Conservation (phyloP, 768 basidiomycete genomes). For the Amanita polypyramis region DNA sequence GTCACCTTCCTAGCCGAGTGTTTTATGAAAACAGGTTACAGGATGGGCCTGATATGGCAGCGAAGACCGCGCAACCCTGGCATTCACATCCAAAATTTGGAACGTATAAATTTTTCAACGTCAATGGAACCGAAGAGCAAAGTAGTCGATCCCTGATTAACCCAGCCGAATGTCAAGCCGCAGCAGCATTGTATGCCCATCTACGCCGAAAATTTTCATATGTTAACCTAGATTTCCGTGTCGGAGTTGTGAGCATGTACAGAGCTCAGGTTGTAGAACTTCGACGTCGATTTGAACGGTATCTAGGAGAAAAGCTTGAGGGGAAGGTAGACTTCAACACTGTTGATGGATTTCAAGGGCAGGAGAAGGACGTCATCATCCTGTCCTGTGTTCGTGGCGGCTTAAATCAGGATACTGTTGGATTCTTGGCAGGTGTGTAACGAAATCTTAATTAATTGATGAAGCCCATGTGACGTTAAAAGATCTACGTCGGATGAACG, state of each 20-base stretch:
- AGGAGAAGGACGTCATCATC: constrained; percentile 98
- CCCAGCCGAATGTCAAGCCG: constrained; percentile 57
- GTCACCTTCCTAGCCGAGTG: constrained; percentile 72
- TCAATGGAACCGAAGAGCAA: constrained; percentile 62
- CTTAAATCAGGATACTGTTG: constrained; percentile 69
- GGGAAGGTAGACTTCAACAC: constrained; percentile 87
- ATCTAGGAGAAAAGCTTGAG: constrained; percentile 64
- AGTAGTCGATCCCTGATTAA: constrained; percentile 70
- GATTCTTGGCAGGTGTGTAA: constrained; percentile 71
- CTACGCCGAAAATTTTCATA: constrained; percentile 52
- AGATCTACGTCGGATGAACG: constrained; percentile 92
- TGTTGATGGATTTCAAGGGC: constrained; percentile 98
- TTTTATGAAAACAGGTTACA: constrained; percentile 77
- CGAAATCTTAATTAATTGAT: not conserved
- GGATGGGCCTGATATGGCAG: constrained; percentile 85
- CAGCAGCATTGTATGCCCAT: constrained; percentile 66
- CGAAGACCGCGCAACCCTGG: constrained; percentile 80
- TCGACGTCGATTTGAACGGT: constrained; percentile 51
- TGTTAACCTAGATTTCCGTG: constrained; percentile 30
- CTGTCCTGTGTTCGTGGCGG: constrained; percentile 94
- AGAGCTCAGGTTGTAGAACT: constrained; percentile 79
- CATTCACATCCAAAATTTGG: constrained; percentile 71
- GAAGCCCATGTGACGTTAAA: constrained; percentile 1
- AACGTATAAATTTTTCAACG: constrained; percentile 84
- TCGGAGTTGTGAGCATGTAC: constrained; percentile 86